phyloP scores from a whole-genome alignment of 495 filamentous ascomycete genomes.

The Apiosordaria backusii region DNA sequence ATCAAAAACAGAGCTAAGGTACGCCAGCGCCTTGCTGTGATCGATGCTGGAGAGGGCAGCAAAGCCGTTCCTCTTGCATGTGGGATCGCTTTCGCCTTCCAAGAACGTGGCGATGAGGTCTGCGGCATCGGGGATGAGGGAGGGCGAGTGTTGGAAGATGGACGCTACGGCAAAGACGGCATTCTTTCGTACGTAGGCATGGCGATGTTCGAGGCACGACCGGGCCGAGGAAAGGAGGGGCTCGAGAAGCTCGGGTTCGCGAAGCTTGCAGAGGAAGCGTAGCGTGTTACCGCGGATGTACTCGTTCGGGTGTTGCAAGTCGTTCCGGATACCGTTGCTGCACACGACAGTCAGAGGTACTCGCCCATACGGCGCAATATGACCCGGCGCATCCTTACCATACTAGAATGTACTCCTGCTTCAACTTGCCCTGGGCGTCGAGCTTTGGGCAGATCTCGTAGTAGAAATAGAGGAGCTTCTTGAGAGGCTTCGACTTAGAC shows the following conservation, averaged over 20 bases:
- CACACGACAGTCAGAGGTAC: conserved; percentile 19
- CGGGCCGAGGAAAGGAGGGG: conserved; percentile 89
- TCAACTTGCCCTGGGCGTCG: conserved; percentile 85
- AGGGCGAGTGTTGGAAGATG: conserved; percentile 87
- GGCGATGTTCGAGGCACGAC: conserved; percentile 87
- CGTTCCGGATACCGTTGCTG: conserved; percentile 97
- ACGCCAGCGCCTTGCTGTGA: conserved; percentile 88
- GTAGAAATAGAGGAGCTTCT: conserved; percentile 98
- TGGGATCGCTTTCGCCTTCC: conserved; percentile 85
- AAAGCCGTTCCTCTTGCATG: conserved; percentile 98
- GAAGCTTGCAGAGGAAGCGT: conserved; percentile 93
- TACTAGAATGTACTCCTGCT: conserved; percentile 99
- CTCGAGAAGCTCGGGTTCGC: conserved; percentile 93
- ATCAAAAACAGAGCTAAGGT: conserved; percentile 87
- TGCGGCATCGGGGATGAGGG: conserved; percentile 90
- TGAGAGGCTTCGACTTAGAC: conserved; percentile 90
- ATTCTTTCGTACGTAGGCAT: conserved; percentile 97
- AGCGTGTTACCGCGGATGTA: conserved; percentile 96
- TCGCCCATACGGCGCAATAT: neutral
- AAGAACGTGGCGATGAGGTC: conserved; percentile 90
- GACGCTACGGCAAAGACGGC: conserved; percentile 92
- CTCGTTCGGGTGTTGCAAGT: conserved; percentile 96
- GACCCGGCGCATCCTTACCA: conserved; percentile 60
- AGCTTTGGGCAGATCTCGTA: conserved; percentile 98
- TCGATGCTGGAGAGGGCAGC: conserved; percentile 85